Evolutionary conservation across 495 filamentous ascomycete species (phyloP).

Genomic region (Lichenothelia convexa): DNA sequence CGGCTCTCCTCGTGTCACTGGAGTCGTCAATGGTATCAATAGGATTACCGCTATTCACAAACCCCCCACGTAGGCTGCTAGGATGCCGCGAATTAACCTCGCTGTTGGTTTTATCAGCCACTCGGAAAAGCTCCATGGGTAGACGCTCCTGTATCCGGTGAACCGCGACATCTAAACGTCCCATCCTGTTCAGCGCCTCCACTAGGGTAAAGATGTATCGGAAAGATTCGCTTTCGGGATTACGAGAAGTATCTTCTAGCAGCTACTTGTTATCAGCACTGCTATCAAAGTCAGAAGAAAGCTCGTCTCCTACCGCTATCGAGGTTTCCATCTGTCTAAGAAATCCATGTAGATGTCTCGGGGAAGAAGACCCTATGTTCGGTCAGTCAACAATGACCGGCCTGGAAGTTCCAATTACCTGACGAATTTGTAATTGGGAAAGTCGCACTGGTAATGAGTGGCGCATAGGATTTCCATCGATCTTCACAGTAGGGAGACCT

Average conservation of each 20-base stretch:
- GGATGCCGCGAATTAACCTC: slow-evolving; percentile 88
- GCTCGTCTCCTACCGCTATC: slow-evolving; percentile 17
- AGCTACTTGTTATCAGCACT: slow-evolving; percentile 29
- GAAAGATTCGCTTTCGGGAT: slow-evolving; percentile 88
- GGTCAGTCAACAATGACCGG: too few species aligned
- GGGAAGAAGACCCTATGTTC: too few species aligned
- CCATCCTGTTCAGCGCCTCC: slow-evolving; percentile 76
- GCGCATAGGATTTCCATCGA: slow-evolving; percentile 60
- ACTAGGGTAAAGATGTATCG: slow-evolving; percentile 77
- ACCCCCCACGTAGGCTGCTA: slow-evolving; percentile 38
- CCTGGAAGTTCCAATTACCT: too few species aligned
- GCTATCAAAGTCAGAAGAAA: slow-evolving; percentile 1
- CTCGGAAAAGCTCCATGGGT: slow-evolving; percentile 80
- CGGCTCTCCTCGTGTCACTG: slow-evolving; percentile 54
- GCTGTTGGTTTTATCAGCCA: slow-evolving; percentile 85
- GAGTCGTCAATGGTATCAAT: slow-evolving; percentile 45
- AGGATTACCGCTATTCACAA: slow-evolving; percentile 26
- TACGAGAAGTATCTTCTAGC: slow-evolving; percentile 72
- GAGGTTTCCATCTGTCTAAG: slow-evolving; percentile 64
- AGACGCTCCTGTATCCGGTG: slow-evolving; percentile 82
- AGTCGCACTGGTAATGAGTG: too few species aligned
- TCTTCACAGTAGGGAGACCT: slow-evolving; percentile 94
- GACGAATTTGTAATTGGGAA: too few species aligned
- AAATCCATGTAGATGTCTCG: slow-evolving; percentile 55
- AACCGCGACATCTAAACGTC: slow-evolving; percentile 64